These are phyloP conservation scores for Coemansia sp. DNA, from an alignment of 192 early-diverging fungal species.

Conservation along the genomic window DNA sequence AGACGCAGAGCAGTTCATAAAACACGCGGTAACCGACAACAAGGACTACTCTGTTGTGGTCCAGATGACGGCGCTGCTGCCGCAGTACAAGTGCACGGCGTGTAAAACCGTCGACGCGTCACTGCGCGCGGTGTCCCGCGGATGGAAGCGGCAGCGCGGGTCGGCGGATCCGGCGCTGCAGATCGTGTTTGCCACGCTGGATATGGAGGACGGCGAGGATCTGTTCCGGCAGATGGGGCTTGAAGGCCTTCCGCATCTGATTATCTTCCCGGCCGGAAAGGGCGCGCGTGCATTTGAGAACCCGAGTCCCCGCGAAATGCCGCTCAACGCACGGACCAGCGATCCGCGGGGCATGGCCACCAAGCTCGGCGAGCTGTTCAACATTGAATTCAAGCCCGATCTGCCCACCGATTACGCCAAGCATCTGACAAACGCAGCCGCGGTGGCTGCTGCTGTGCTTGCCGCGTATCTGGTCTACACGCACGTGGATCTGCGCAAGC, in stretches of 20 bases:
- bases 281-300: conserved; percentile 33
- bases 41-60: conserved; percentile 51
- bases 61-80: conserved; percentile 47
- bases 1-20: conserved; percentile 28
- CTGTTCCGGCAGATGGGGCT: conserved; percentile 48
- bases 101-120: conserved; percentile 34
- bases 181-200: conserved; percentile 45
- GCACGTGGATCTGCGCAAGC: conserved; percentile 24
- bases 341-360: conserved; percentile 28
- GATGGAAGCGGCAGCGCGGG: conserved; percentile 31
- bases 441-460: conserved; percentile 11
- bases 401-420: conserved; percentile 32
- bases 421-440: conserved; percentile 15
- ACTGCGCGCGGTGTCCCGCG: conserved; percentile 42
- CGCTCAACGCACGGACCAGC: conserved; percentile 21
- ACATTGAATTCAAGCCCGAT: conserved; percentile 29
- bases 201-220: conserved; percentile 51
- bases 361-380: conserved; percentile 43
- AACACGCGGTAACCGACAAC: conserved; percentile 40
- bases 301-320: conserved; percentile 41
- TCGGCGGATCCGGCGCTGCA: conserved; percentile 6
- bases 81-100: conserved; percentile 48
- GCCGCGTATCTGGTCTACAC: conserved; percentile 23
- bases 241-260: conserved; percentile 45
- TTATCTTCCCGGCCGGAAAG: conserved; percentile 45